Evolutionary conservation across 768 basidiomycete species (phyloP), one percentile per base, ranked within the genome.

Genomic region (Russula dissimulans): DNA sequence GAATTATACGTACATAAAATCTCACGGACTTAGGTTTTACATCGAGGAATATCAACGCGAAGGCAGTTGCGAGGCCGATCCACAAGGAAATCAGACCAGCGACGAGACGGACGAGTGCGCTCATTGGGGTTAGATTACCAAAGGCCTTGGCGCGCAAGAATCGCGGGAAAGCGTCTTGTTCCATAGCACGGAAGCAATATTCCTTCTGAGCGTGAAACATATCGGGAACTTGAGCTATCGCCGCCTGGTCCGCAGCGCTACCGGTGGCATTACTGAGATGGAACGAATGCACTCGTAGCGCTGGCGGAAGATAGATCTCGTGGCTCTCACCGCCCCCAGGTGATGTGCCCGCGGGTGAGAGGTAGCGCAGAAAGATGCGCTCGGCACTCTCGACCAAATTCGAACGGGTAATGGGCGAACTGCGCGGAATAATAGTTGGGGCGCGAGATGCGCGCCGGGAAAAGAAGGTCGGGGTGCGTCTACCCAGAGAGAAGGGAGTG

Each of bases 121-220:
- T 89, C 65, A 97, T 79, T 17, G 95, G 93, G 2, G 97, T 97
- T 55, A 99, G 76, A 72, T 98, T 99, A 32, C 93, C 92, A 69
- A 97, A 98, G n/a, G 95, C 95, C 75, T 98, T 99, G 2, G 91
- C 86, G 60, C 97, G 81, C 50, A 99, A 77, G 80, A 99, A 98
- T 5, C 95, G 82, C 45, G 91, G 91, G 76, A 91, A 93, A 17
- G 91, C 91, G 65, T 93, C 91, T 73, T 95, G 91, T 68, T 97
- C 94, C 86, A 97, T 93, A 0, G 91, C 91, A 48, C 89, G 83
- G 80, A 94, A 95, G 70, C 92, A 91, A 69, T 95, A 97, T 69
- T 97, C 93, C 77, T 98, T 97, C 77, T 98, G 95, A 0, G 86
- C 77, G 70, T 98, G 92, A 78, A 97, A 98, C 77, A 98, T 88